Evolutionary conservation across 2,329 filamentous ascomycete genomes (phyloP).

Genomic region (Biscogniauxia marginata): DNA sequence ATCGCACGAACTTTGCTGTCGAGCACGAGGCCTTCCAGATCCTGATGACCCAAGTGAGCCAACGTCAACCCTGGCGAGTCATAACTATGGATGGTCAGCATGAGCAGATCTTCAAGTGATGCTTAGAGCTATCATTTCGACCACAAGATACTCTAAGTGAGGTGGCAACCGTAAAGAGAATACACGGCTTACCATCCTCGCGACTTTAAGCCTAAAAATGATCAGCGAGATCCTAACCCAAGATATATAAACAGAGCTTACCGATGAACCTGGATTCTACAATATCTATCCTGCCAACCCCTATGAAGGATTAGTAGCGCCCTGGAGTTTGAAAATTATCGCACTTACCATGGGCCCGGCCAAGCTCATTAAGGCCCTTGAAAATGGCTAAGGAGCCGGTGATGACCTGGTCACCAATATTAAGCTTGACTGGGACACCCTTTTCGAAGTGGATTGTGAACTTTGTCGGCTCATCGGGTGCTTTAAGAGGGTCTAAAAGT

Average conservation of each 20-base stretch:
- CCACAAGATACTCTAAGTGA: no score
- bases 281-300: conserved; percentile 79
- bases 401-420: conserved; percentile 51
- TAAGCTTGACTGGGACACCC: conserved; percentile 65
- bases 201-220: conserved; percentile 39
- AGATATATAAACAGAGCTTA: not conserved
- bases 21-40: conserved; percentile 57
- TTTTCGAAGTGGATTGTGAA: conserved; percentile 72
- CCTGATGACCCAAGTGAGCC: conserved; percentile 40
- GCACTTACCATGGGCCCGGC: conserved; percentile 50
- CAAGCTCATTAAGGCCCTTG: conserved; percentile 68
- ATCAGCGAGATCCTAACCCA: conserved; percentile 8
- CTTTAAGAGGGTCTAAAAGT: conserved; percentile 58
- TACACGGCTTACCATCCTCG: no score
- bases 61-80: conserved; percentile 57
- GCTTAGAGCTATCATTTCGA: no score
- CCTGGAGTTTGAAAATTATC: not conserved
- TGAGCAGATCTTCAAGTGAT: no score
- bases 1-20: conserved; percentile 58
- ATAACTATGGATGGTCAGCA: conserved; percentile 42
- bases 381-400: conserved; percentile 74
- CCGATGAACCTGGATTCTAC: conserved; percentile 39
- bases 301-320: conserved; percentile 34
- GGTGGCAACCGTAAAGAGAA: no score
- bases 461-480: conserved; percentile 68